Evolutionary conservation across 768 basidiomycete species (phyloP).

Genomic region (Suillus hirtellus): DNA sequence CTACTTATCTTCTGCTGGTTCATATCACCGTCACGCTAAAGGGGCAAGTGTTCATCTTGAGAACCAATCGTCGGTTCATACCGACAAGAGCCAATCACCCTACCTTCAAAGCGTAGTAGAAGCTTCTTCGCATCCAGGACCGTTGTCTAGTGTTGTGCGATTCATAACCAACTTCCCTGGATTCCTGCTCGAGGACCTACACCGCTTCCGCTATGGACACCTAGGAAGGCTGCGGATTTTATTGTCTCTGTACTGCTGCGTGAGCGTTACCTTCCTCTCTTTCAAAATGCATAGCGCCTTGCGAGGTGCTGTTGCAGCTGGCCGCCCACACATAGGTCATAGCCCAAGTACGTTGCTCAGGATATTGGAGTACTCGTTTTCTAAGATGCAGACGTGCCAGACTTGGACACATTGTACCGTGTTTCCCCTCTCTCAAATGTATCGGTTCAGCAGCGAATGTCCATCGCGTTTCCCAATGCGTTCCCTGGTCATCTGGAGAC

Average conservation of each 20-base stretch:
- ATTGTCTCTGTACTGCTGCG: conserved; percentile 40
- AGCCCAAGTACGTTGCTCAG: not conserved
- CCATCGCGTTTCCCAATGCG: conserved; percentile 35
- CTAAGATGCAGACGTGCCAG: not conserved
- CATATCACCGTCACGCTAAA: conserved; percentile 37
- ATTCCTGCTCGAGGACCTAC: conserved; percentile 29
- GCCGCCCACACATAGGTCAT: not conserved
- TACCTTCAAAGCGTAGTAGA: conserved; percentile 11
- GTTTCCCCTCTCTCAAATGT: conserved; percentile 29
- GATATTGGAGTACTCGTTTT: not conserved
- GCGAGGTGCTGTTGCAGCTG: conserved; percentile 9
- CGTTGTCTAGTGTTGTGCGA: conserved; percentile 28
- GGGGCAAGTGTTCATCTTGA: conserved; percentile 24
- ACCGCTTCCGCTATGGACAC: conserved; percentile 24
- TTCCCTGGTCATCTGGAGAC: conserved; percentile 35
- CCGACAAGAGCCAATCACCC: conserved; percentile 8
- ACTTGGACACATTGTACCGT: not conserved
- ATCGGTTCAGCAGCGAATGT: conserved; percentile 35
- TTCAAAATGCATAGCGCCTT: conserved; percentile 24
- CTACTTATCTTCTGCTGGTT: conserved; percentile 43
- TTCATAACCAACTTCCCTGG: conserved; percentile 25
- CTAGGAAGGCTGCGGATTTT: conserved; percentile 34
- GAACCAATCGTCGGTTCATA: conserved; percentile 9
- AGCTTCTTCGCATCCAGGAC: conserved; percentile 16
- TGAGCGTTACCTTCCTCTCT: conserved; percentile 42